phyloP scores from a whole-genome alignment of 495 filamentous ascomycete genomes.

The Tuber melanosporum region DNA sequence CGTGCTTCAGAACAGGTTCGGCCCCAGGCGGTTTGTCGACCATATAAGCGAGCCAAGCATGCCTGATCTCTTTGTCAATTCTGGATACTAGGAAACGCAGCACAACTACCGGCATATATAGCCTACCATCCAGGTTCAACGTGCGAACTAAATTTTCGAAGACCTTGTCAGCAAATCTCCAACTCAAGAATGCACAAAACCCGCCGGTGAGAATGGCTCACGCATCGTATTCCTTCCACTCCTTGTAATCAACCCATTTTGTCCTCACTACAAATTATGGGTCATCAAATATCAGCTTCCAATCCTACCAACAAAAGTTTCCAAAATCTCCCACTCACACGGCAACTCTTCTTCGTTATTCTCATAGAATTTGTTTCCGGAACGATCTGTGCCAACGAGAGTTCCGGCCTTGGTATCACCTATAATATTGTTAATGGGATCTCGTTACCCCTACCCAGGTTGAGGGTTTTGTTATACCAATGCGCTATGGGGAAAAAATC shows the following conservation, averaged over 20 bases:
- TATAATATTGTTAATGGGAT: slow-evolving; percentile 42
- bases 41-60: slow-evolving; percentile 92
- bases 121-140: slow-evolving; percentile 88
- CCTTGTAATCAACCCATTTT: slow-evolving; percentile 95
- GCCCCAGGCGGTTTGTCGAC: slow-evolving; percentile 76
- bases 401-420: slow-evolving; percentile 96
- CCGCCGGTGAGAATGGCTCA: slow-evolving; percentile 45
- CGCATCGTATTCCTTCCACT: slow-evolving; percentile 71
- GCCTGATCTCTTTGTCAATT: slow-evolving; percentile 50
- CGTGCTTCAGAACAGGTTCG: slow-evolving; percentile 64
- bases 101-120: background rate
- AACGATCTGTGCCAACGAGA: slow-evolving; percentile 77
- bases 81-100: slow-evolving; percentile 4
- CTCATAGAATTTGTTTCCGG: slow-evolving; percentile 96
- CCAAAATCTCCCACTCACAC: slow-evolving; percentile 51
- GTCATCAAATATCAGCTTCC: background rate
- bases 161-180: slow-evolving; percentile 3
- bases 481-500: slow-evolving; percentile 20
- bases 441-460: background rate
- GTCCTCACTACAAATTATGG: slow-evolving; percentile 66
- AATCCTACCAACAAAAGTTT: background rate
- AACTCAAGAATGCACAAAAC: background rate
- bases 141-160: slow-evolving; percentile 53
- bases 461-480: slow-evolving; percentile 23
- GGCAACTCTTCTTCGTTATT: slow-evolving; percentile 88